Percentiles rank a stretch among this genome's conserved stretches.
Conservation (phyloP, 148 eudicot genomes). For the Agrostemma githago region DNA sequence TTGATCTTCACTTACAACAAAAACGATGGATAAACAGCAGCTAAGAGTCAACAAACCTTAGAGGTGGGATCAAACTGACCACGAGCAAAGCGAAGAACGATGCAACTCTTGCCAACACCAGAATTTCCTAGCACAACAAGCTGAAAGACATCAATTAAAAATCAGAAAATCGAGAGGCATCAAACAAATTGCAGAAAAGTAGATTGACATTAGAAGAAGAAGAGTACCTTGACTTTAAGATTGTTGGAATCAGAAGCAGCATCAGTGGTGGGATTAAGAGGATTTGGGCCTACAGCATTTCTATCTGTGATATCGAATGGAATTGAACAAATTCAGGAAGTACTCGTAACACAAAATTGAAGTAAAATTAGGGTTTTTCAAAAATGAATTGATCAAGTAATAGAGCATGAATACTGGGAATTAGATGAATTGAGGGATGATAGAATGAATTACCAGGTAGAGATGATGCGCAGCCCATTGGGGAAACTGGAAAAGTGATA, state of each 20-base stretch:
- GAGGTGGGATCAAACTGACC: slow-evolving; percentile 98
- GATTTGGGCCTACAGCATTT: slow-evolving; percentile 39
- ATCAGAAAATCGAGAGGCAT: neutral
- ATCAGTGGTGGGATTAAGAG: slow-evolving; percentile 43
- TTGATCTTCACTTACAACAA: no score
- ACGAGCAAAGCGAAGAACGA: slow-evolving; percentile 56
- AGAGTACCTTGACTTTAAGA: slow-evolving; percentile 60
- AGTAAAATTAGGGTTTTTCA: neutral
- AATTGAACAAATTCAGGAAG: no score
- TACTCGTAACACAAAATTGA: no score
- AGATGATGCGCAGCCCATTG: neutral
- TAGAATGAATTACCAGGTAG: neutral
- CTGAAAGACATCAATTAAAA: slow-evolving; percentile 15
- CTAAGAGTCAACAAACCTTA: slow-evolving; percentile 43
- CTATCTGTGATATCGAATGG: slow-evolving; percentile 30
- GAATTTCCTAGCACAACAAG: slow-evolving; percentile 37
- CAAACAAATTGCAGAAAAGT: no score
- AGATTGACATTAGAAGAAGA: no score
- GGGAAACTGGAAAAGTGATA: no score
- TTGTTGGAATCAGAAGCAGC: slow-evolving; percentile 52
- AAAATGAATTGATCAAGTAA: neutral
- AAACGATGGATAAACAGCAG: neutral
- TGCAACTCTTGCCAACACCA: slow-evolving; percentile 40
- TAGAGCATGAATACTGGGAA: neutral
- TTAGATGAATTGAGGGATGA: no score